Conservation (phyloP, 2,329 filamentous ascomycete genomes). For the Didymella lethalis region DNA sequence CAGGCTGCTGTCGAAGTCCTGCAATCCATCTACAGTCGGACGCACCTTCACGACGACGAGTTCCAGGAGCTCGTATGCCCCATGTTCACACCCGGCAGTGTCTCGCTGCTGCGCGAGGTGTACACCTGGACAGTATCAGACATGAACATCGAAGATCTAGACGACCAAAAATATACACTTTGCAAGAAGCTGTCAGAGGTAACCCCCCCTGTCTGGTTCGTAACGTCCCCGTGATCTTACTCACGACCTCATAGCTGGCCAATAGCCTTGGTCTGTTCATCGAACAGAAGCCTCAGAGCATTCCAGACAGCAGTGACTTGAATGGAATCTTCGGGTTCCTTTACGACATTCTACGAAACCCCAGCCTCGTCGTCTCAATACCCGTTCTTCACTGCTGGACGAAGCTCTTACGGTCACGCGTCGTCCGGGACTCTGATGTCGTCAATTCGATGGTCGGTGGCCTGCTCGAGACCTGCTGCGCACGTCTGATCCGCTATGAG, state of each 20-base stretch:
- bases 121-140: conserved; percentile 83
- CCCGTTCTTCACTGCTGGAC: conserved; percentile 91
- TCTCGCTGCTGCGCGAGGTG: conserved; percentile 74
- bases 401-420: conserved; percentile 75
- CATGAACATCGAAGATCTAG: conserved; percentile 79
- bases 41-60: conserved; percentile 77
- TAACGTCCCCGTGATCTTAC: conserved; percentile 22
- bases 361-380: conserved; percentile 91
- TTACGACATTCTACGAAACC: conserved; percentile 78
- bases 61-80: conserved; percentile 80
- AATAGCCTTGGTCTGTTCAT: conserved; percentile 86
- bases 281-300: conserved; percentile 74
- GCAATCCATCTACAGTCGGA: conserved; percentile 79
- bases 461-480: conserved; percentile 82
- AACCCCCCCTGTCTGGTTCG: conserved; percentile 34
- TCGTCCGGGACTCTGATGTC: conserved; percentile 71
- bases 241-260: conserved; percentile 67
- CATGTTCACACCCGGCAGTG: conserved; percentile 76
- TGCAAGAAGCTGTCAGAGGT: conserved; percentile 95
- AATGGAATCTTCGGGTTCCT: conserved; percentile 81
- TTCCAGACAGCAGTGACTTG: conserved; percentile 72
- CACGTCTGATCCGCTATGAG: conserved; percentile 87
- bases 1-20: conserved; percentile 75
- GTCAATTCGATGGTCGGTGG: conserved; percentile 71
- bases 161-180: conserved; percentile 90